phyloP scores from a whole-genome alignment of 345 rosid species.

The Eucalyptus cladocalyx region DNA sequence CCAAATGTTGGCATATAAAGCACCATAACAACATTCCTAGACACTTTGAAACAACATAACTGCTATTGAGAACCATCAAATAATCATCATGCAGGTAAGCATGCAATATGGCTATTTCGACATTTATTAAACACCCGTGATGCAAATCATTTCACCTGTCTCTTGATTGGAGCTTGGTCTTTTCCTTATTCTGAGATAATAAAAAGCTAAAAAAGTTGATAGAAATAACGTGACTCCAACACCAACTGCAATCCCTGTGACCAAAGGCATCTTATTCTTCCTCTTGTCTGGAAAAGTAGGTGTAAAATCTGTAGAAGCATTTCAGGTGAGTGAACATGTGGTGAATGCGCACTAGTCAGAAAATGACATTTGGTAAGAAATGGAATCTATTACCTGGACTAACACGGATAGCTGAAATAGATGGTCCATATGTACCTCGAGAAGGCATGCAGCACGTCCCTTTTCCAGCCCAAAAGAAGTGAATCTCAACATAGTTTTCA shows the following conservation, averaged over 20 bases:
- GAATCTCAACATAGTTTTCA: conserved; percentile 22
- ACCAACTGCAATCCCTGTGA: neutral
- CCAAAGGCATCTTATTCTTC: neutral
- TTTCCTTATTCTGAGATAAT: neutral
- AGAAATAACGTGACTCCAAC: neutral
- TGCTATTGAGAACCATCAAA: neutral
- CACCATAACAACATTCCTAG: neutral
- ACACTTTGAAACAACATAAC: neutral
- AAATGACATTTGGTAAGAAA: neutral
- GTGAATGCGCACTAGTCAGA: neutral
- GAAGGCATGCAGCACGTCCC: conserved; percentile 21
- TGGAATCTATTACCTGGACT: conserved; percentile 22
- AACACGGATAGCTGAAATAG: conserved; percentile 42
- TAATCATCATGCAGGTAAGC: neutral
- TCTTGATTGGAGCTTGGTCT: neutral
- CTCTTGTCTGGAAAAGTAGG: neutral
- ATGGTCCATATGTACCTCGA: conserved; percentile 20
- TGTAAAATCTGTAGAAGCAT: neutral
- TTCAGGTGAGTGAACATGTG: neutral
- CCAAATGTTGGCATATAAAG: neutral
- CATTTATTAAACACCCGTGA: neutral
- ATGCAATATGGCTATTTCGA: neutral
- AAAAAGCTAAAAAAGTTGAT: neutral
- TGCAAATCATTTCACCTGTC: neutral
- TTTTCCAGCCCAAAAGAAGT: conserved; percentile 31